These are phyloP conservation scores for Aspergillus steynii DNA, from an alignment of 495 filamentous ascomycete genomes.

Conservation along the genomic window DNA sequence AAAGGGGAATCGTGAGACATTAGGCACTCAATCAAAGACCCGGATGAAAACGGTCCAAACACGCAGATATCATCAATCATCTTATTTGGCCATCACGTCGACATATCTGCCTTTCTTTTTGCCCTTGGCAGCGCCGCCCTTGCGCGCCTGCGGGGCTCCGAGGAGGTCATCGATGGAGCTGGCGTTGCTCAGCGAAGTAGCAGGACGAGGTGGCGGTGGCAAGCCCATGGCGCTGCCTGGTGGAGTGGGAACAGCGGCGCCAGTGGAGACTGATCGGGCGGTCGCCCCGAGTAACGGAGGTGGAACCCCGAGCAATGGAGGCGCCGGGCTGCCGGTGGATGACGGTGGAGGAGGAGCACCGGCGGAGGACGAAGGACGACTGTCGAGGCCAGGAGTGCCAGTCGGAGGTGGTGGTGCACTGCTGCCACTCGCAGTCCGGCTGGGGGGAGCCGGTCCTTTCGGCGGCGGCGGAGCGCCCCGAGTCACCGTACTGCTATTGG, in stretches of 20 bases:
- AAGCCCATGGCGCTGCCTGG: slow-evolving; percentile 29
- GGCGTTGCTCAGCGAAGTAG: slow-evolving; percentile 72
- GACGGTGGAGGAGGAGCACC: slow-evolving; percentile 36
- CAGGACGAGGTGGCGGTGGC: slow-evolving; percentile 51
- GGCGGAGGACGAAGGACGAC: slow-evolving; percentile 43
- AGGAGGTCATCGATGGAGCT: slow-evolving; percentile 85
- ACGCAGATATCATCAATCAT: background rate
- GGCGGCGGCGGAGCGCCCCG: slow-evolving; percentile 55
- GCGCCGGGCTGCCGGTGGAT: slow-evolving; percentile 41
- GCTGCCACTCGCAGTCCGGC: slow-evolving; percentile 37
- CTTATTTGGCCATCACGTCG: slow-evolving; percentile 77
- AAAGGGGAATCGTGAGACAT: background rate
- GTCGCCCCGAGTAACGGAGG: slow-evolving; percentile 25
- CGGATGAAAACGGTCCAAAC: background rate
- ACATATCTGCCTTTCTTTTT: slow-evolving; percentile 85
- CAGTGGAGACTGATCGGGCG: slow-evolving; percentile 41
- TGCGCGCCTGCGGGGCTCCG: slow-evolving; percentile 66
- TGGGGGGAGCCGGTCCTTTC: slow-evolving; percentile 45
- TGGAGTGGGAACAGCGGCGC: slow-evolving; percentile 34
- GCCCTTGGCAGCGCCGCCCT: slow-evolving; percentile 65
- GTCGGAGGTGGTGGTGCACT: slow-evolving; percentile 40
- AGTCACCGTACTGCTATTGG: slow-evolving; percentile 44
- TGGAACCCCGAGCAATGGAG: slow-evolving; percentile 34
- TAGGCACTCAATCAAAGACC: background rate
- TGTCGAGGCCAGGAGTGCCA: slow-evolving; percentile 30